Base-by-base conservation (phyloP, 164 flowering plant genomes). In the Piper betle region DNA sequence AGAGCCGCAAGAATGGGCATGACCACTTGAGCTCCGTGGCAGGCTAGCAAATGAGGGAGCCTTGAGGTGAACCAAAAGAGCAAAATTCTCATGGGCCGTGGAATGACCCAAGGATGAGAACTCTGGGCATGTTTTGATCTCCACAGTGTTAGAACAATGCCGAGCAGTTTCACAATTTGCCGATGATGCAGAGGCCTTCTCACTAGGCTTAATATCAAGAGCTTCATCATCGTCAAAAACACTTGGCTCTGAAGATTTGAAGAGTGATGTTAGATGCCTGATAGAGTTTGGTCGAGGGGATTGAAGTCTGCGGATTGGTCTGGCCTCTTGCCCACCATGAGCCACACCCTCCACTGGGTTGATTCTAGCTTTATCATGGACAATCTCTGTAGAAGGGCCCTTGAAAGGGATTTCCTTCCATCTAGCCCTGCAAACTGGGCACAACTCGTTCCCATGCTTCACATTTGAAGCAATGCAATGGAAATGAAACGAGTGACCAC, bases 391-490 rank as follows among this genome's bases (percentile, higher is more conserved):
- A 57, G 60, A 55, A 11, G 86, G 79, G 3, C 67, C 80, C 37
- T 79, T 87, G 46, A 86, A 78, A 12, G 97, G 99, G 3, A 90
- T 64, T 73, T 88, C 95, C 68, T 81, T 90, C 99, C 97, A 90
- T 62, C 85, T 82, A 39, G 89, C 86, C 69, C 99, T 69, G 78
- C 99, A 93, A 62, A 93, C 82, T 6, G 99, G 99, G 69, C 99
- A 93, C 39, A 72, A 62, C 68, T 79, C 86, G 70, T 81, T 87
- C 33, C 99, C 99, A 69, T 93, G 92, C 67, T 82, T 86, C 33
- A 90, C 97, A 66, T 84, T 90, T 13, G 94, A 86, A 3, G 95
- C 73, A 52, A 93, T 88, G 73, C 99, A 93, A 37, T 88, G 86
- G 72, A 88, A 90, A 63, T 93, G 99, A 68, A 93, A 93, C 5